Conservation (phyloP, 257 asterid species). For the Orobanche coerulescens region DNA sequence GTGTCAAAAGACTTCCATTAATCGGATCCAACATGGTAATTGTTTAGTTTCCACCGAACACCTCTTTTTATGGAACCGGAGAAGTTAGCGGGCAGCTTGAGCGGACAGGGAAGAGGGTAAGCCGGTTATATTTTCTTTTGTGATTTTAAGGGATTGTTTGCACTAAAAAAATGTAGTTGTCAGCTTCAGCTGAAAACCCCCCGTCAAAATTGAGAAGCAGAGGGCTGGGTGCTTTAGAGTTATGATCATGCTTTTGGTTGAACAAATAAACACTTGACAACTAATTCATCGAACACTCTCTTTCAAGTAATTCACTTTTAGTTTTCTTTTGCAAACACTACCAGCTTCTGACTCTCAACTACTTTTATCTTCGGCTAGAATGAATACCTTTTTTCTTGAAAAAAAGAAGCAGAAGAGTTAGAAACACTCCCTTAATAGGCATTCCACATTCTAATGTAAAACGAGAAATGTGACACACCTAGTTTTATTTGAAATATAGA, state of each 20-base stretch:
- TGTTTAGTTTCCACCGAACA: slow-evolving; percentile 68
- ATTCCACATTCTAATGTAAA: not conserved
- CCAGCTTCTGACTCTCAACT: not conserved
- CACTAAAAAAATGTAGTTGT: too few species aligned
- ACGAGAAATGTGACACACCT: not conserved
- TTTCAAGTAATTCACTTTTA: not conserved
- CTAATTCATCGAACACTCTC: not conserved
- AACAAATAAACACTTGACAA: not conserved
- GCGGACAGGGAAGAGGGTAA: slow-evolving; percentile 91
- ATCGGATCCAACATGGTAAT: slow-evolving; percentile 19
- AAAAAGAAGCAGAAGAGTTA: not conserved
- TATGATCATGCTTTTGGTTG: not conserved
- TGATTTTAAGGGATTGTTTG: not conserved
- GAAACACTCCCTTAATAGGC: not conserved
- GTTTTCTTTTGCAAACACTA: not conserved
- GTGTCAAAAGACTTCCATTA: slow-evolving; percentile 5
- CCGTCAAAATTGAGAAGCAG: too few species aligned
- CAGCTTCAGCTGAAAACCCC: too few species aligned
- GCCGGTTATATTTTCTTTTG: not conserved
- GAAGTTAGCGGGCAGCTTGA: slow-evolving; percentile 64
- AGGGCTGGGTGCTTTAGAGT: not conserved
- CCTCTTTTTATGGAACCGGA: slow-evolving; percentile 95
- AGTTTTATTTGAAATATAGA: slow-evolving; percentile 38
- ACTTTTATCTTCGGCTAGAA: not conserved
- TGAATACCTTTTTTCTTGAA: not conserved